A percentile compares a stretch with the other conserved stretches of the same genome.
Evolutionary conservation across 169 alveolate species (phyloP).

Genomic region (Eimeria praecox): DNA sequence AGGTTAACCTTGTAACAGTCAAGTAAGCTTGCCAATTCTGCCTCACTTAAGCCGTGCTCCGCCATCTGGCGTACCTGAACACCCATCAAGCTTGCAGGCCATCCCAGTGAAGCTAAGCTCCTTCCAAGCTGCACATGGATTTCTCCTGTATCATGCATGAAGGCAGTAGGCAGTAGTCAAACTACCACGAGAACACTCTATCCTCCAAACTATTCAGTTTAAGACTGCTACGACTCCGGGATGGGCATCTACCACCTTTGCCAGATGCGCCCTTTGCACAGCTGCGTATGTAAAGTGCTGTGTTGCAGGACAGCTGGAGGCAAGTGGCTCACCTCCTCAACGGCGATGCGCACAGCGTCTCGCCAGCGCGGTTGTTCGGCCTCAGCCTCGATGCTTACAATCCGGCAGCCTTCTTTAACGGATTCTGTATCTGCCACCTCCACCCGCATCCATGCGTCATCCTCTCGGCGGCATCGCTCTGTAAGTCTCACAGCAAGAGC

Average conservation of each 20-base stretch:
- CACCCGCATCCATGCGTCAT: constrained; percentile 63
- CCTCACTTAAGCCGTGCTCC: constrained; percentile 59
- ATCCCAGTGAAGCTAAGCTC: neutral
- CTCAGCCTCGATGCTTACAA: constrained; percentile 71
- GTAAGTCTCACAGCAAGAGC: constrained; percentile 76
- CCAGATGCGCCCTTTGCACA: neutral
- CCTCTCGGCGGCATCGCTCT: constrained; percentile 44
- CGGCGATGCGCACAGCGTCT: constrained; percentile 65
- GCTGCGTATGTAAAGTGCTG: neutral
- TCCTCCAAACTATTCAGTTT: neutral
- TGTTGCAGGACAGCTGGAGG: neutral
- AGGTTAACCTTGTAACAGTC: constrained; percentile 61
- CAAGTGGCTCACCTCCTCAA: constrained; percentile 52
- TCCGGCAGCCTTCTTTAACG: constrained; percentile 81
- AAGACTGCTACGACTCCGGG: neutral
- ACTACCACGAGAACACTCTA: neutral
- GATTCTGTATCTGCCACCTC: constrained; percentile 71
- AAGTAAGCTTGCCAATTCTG: constrained; percentile 65
- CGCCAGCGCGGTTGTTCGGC: constrained; percentile 63
- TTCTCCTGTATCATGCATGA: neutral
- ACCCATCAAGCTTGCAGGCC: neutral
- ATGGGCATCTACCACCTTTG: neutral
- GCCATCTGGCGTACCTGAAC: constrained; percentile 79
- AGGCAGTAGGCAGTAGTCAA: neutral
- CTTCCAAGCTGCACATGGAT: neutral